Conservation (phyloP, 1,284 basidiomycete species). For the Puccinia polysora region DNA sequence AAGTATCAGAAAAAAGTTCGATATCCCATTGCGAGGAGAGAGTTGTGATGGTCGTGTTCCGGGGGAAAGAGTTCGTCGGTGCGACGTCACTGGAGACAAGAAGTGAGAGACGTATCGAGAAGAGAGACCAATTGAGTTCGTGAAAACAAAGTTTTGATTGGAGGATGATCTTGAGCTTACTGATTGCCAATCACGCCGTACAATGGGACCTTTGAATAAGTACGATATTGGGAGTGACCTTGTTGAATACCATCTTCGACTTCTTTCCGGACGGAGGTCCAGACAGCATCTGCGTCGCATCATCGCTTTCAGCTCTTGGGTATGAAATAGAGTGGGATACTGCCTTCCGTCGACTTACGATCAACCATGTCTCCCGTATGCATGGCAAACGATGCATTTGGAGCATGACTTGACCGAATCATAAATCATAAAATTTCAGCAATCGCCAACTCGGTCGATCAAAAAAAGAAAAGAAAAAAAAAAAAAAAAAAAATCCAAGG, state of each 20-base stretch:
- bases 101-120: background rate
- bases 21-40: slow-evolving; percentile 40
- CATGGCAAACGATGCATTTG: slow-evolving; percentile 58
- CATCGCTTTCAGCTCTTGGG: background rate
- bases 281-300: slow-evolving; percentile 46
- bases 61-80: slow-evolving; percentile 51
- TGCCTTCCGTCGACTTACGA: slow-evolving; percentile 53
- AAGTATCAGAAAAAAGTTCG: slow-evolving; percentile 38
- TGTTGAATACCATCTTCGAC: slow-evolving; percentile 41
- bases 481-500: background rate
- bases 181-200: slow-evolving; percentile 51
- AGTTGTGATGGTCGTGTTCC: slow-evolving; percentile 44
- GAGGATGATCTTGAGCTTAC: slow-evolving; percentile 44
- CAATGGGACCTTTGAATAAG: slow-evolving; percentile 44
- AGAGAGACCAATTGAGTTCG: background rate
- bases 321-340: background rate
- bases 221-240: slow-evolving; percentile 37
- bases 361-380: slow-evolving; percentile 65
- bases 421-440: no score
- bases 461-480: background rate
- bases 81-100: slow-evolving; percentile 48
- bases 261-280: slow-evolving; percentile 45
- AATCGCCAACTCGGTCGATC: no score
- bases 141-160: background rate
- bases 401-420: slow-evolving; percentile 46